Evolutionary conservation across 768 basidiomycete species (phyloP), one percentile per base, ranked within the genome.

Genomic region (Boletales sp.): DNA sequence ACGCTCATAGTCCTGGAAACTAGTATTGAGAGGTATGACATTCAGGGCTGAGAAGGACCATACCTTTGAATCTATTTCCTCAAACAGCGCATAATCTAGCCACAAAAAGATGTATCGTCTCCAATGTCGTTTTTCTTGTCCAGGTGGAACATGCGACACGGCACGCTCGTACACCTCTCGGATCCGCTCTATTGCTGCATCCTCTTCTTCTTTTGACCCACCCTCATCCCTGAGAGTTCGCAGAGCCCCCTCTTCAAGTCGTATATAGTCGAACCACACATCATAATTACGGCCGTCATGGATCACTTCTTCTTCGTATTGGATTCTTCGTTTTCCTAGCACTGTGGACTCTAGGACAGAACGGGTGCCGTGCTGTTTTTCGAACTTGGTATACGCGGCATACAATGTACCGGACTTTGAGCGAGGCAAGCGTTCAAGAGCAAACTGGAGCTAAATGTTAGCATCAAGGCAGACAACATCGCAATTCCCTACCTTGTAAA

Each of bases 211-310:
- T 8, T 75, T 71, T 2, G 86, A 84, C 6, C 78, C 79, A 2
- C 87, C 90, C 55, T 90, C 87, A 13, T 86, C 86, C 57, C 74
- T 80, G 21, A 91, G 74, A 51, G 91, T 85, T 32, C 80, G 73
- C 58, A 83, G 80, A 0, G 94, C 90, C 19, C 84, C 89, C 69
- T 98, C 96, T 65, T 98, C 96, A 32, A 99, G 66, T 15, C 94
- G 80, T 18, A 92, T 81, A 59, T 95, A 95, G 62, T 98, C 96
- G 63, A 99, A 97, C 96, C 96, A 99, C 0, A 88, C 86, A 67
- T 98, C 96, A 64, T 97, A 99, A 66, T 97, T 97, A 38, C 87
- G 83, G 1, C 91, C 86, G 56, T 98, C 93, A 50, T 95, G 87
- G 10, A 84, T 67, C 2, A 98, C 71, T 69, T 99, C 96, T 56